These are phyloP conservation scores for Podochytrium sp. DNA, from an alignment of 192 early-diverging fungal genomes.

Conservation along the genomic window DNA sequence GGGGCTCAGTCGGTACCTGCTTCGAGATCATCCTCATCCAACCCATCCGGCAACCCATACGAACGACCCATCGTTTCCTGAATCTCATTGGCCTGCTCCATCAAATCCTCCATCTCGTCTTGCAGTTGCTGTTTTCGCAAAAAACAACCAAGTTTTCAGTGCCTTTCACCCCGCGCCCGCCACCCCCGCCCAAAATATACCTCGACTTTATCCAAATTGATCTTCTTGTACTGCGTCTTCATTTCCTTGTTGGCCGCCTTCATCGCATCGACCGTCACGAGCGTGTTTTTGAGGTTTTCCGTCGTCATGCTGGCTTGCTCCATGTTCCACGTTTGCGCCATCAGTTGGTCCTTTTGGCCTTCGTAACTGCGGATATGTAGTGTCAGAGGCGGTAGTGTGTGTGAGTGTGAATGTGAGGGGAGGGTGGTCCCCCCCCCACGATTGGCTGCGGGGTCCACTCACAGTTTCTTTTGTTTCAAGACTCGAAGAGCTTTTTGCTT, in stretches of 20 bases:
- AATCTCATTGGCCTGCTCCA: constrained; percentile 97
- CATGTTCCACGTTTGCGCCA: constrained; percentile 99
- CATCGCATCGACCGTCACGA: constrained; percentile 97
- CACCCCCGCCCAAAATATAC: constrained; percentile 48
- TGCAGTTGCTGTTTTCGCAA: constrained; percentile 71
- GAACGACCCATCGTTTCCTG: constrained; percentile 93
- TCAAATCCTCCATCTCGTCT: constrained; percentile 97
- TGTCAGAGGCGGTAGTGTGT: not conserved
- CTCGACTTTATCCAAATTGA: constrained; percentile 94
- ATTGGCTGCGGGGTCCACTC: no score
- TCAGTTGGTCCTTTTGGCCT: constrained; percentile 88
- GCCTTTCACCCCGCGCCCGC: no score
- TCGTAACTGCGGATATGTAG: constrained; percentile 72
- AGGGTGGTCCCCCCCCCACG: no score
- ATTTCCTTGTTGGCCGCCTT: constrained; percentile 90
- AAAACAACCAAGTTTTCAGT: not conserved
- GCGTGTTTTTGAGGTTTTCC: constrained; percentile 97
- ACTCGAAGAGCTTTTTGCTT: constrained; percentile 90
- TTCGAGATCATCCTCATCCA: constrained; percentile 97
- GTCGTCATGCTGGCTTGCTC: constrained; percentile 85
- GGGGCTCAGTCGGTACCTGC: constrained; percentile 61
- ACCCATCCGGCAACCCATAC: constrained; percentile 91
- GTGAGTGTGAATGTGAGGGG: not conserved
- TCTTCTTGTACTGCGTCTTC: constrained; percentile 94
- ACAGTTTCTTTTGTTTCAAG: constrained; percentile 93